Conservation (phyloP, 2,329 filamentous ascomycete species). For the Ampelomyces quisqualis region DNA sequence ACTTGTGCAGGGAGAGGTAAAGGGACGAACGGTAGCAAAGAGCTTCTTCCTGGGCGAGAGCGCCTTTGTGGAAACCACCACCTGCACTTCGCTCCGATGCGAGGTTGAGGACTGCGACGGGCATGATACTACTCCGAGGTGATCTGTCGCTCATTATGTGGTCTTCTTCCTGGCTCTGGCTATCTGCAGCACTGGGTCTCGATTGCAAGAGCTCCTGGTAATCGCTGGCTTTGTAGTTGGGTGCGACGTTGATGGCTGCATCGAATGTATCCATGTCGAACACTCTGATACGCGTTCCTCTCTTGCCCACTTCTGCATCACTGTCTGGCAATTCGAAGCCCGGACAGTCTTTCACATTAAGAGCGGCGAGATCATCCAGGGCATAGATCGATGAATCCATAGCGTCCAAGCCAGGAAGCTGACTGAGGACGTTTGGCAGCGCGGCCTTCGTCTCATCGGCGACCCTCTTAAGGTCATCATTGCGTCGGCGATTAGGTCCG, state of each 20-base stretch:
- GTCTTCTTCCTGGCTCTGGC: background rate
- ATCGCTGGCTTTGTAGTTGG: conserved; percentile 13
- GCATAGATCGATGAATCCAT: conserved; percentile 20
- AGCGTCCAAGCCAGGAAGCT: conserved; percentile 20
- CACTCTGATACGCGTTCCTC: conserved; percentile 33
- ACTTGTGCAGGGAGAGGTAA: conserved; percentile 48
- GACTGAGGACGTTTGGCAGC: conserved; percentile 24
- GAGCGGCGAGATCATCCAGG: conserved; percentile 15
- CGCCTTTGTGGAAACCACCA: conserved; percentile 64
- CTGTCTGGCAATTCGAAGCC: conserved; percentile 14
- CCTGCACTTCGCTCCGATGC: conserved; percentile 60
- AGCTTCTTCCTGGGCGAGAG: conserved; percentile 67
- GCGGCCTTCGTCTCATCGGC: conserved; percentile 29
- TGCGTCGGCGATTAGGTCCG: conserved; percentile 22
- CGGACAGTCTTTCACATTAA: conserved; percentile 27
- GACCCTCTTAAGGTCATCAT: conserved; percentile 24
- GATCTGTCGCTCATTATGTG: conserved; percentile 1
- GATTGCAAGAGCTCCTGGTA: conserved; percentile 7
- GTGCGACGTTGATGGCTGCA: conserved; percentile 32
- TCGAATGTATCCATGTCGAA: conserved; percentile 39
- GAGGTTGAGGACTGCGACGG: conserved; percentile 66
- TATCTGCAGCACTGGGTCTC: background rate
- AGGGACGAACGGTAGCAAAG: conserved; percentile 65
- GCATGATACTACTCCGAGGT: conserved; percentile 16
- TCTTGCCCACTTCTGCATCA: conserved; percentile 18